Evolutionary conservation across 768 basidiomycete species (phyloP), one percentile per base, ranked within the genome.

Genomic region (Kwoniella heveanensis): DNA sequence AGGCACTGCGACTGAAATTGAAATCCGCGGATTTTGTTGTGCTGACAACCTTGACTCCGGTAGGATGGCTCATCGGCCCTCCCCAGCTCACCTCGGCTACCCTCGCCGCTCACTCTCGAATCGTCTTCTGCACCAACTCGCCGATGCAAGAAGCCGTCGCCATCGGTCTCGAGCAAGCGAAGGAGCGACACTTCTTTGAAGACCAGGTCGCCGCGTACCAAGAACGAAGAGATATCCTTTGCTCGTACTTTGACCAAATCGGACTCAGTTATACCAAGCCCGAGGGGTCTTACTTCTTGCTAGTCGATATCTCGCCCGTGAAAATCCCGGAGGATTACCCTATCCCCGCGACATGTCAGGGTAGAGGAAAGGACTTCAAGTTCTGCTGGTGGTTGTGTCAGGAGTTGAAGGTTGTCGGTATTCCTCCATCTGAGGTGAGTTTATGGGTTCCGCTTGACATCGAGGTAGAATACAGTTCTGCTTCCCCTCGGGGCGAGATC

Each of bases 341-440:
- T 2, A 91, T 92, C 84, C 92, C 93, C 0, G 73, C 83, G 54
- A 87, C 84, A 54, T 83, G 95, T 22, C 72, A 86, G 25, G 91
- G 89, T 7, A 84, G 93, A 74, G 92, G 92, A 5, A 84, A 87
- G 48, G 93, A 97, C 76, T 97, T 97, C 84, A 86, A 82, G 90
- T 90, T 89, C n/a, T 88, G 88, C 76, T 97, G 94, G 94, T 95
- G 93, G 83, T 89, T 96, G 67, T 92, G 92, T 1, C 83, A 88
- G 79, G 90, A 93, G 77, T 79, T 95, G 47, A 91, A 91, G 7
- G 92, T 97, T 22, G 94, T 92, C 30, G 87, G 90, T 6, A 96
- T 97, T 64, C 93, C 93, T 13, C 91, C 93, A 63, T 94, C 92
- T 85, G 92, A 95, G 85, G 92, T 92, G 79, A 72, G 85, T 74